phyloP scores from a whole-genome alignment of 2,329 filamentous ascomycete genomes.

The Phoma sp. region DNA sequence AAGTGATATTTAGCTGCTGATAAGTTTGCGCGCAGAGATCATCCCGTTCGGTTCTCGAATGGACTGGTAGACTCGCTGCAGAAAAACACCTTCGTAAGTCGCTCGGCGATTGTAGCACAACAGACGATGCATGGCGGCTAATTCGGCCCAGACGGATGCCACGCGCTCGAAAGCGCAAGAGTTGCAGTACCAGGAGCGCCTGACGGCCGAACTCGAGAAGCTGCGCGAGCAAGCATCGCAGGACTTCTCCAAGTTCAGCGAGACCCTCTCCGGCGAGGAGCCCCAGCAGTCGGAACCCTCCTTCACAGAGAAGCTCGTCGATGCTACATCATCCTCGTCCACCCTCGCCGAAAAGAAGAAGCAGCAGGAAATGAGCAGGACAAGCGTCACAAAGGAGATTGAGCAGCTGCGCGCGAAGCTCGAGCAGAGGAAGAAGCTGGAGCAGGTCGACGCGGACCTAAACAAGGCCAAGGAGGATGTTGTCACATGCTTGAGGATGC shows the following conservation, averaged over 20 bases:
- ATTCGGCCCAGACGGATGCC: constrained; percentile 74
- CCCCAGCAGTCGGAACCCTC: constrained; percentile 42
- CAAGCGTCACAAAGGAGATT: constrained; percentile 65
- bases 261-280: constrained; percentile 64
- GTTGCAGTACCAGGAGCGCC: constrained; percentile 86
- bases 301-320: constrained; percentile 47
- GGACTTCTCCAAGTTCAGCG: constrained; percentile 72
- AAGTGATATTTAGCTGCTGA: constrained; percentile 26
- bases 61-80: constrained; percentile 84
- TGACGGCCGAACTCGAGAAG: constrained; percentile 82
- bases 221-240: constrained; percentile 75
- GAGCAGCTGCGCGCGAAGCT: constrained; percentile 61
- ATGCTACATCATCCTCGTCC: constrained; percentile 45
- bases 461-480: constrained; percentile 78
- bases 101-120: neutral
- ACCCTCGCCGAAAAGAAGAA: constrained; percentile 51
- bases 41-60: constrained; percentile 76
- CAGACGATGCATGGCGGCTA: constrained; percentile 6
- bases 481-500: constrained; percentile 78
- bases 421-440: constrained; percentile 63
- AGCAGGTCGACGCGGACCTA: constrained; percentile 72
- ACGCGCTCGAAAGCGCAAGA: constrained; percentile 85
- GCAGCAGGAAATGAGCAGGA: constrained; percentile 58
- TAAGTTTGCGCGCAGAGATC: constrained; percentile 58
- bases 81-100: constrained; percentile 80